A percentile compares a stretch with the other conserved stretches of the same genome.
Conservation (phyloP, 2,329 filamentous ascomycete genomes). For the Aspergillus novofumigatus region DNA sequence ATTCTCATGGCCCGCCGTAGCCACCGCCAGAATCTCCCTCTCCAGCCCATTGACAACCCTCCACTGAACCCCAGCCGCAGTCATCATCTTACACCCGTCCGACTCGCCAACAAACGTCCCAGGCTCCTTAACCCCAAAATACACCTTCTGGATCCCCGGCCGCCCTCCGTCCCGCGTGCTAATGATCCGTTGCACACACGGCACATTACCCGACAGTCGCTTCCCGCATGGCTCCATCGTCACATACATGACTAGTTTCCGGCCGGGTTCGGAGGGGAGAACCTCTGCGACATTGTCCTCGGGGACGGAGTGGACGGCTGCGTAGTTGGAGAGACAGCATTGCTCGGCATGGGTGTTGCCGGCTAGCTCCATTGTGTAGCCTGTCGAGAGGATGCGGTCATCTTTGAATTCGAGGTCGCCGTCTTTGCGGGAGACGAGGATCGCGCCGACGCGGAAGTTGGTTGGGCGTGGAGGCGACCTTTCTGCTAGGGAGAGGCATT, state of each 20-base stretch:
- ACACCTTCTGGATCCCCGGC: slow-evolving; percentile 68
- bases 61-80: slow-evolving; percentile 69
- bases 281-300: slow-evolving; percentile 36
- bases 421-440: slow-evolving; percentile 57
- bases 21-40: slow-evolving; percentile 72
- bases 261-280: slow-evolving; percentile 38
- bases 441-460: slow-evolving; percentile 91
- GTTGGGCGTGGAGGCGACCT: slow-evolving; percentile 80
- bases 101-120: slow-evolving; percentile 85
- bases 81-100: slow-evolving; percentile 65
- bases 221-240: slow-evolving; percentile 66
- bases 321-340: slow-evolving; percentile 73
- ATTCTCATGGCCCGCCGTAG: slow-evolving; percentile 71
- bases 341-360: slow-evolving; percentile 98
- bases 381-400: slow-evolving; percentile 65
- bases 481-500: slow-evolving; percentile 70
- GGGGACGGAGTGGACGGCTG: slow-evolving; percentile 28
- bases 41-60: slow-evolving; percentile 72
- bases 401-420: slow-evolving; percentile 21
- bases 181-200: slow-evolving; percentile 72
- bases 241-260: slow-evolving; percentile 69
- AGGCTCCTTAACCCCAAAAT: slow-evolving; percentile 83
- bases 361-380: slow-evolving; percentile 83
- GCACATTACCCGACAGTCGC: slow-evolving; percentile 43
- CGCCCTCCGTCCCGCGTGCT: slow-evolving; percentile 45